phyloP scores from a whole-genome alignment of 1,139 yeast genomes.

The Pichia sp. region DNA sequence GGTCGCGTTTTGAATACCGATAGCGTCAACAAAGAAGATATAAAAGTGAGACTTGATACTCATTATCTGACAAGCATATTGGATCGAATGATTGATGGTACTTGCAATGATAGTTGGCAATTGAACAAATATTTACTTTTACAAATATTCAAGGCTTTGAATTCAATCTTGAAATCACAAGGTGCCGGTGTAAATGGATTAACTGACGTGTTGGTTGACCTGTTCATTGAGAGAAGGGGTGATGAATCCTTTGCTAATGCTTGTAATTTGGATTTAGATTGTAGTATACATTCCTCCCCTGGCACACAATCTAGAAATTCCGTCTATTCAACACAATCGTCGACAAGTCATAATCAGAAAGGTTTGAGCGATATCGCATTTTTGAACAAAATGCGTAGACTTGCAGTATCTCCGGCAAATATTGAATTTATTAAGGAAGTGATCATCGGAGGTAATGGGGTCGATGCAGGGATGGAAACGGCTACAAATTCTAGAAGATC shows the following conservation, averaged over 20 bases:
- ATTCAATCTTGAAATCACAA: slow-evolving; percentile 18
- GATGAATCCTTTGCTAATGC: slow-evolving; percentile 8
- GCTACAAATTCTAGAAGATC: not conserved
- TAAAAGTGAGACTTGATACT: slow-evolving; percentile 19
- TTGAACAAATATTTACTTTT: slow-evolving; percentile 17
- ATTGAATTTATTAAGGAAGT: not conserved
- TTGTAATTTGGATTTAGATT: no score
- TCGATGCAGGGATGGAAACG: not conserved
- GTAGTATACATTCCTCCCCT: no score
- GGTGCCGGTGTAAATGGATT: slow-evolving; percentile 10
- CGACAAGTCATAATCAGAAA: no score
- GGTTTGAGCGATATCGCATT: no score
- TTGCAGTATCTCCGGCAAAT: not conserved
- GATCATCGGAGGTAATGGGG: no score
- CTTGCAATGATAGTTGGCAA: slow-evolving; percentile 19
- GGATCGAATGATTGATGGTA: slow-evolving; percentile 18
- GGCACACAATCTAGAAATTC: no score
- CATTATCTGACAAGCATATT: slow-evolving; percentile 17
- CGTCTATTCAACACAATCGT: no score
- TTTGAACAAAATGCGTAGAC: not conserved
- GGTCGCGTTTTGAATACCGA: slow-evolving; percentile 8
- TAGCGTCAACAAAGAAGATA: slow-evolving; percentile 14
- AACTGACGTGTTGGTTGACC: slow-evolving; percentile 11
- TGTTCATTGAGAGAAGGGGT: slow-evolving; percentile 11
- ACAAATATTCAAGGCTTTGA: slow-evolving; percentile 22